Evolutionary conservation across 192 early-diverging fungal species (phyloP).

Genomic region (Podila epigama): DNA sequence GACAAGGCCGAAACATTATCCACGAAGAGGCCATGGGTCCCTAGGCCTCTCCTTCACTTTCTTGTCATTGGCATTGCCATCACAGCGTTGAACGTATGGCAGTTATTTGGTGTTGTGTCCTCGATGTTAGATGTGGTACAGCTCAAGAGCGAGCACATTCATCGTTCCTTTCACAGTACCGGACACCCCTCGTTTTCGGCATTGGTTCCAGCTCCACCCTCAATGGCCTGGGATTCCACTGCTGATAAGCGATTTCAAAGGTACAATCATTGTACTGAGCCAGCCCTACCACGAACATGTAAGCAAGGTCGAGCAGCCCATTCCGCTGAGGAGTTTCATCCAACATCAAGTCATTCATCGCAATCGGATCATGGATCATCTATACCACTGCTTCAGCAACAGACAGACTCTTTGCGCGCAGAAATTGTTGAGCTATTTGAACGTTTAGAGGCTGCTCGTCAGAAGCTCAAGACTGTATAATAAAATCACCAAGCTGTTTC

Average conservation of each 20-base stretch:
- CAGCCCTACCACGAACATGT: too few species aligned
- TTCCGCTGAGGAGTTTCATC: not conserved
- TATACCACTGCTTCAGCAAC: conserved; percentile 6
- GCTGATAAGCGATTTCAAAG: too few species aligned
- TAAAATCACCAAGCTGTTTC: too few species aligned
- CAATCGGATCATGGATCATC: not conserved
- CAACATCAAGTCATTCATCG: not conserved
- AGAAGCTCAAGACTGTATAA: not conserved
- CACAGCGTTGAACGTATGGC: conserved; percentile 16
- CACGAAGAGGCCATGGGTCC: not conserved
- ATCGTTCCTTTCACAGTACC: not conserved
- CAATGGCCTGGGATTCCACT: not conserved
- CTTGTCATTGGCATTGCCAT: conserved; percentile 4
- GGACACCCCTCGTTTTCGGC: not conserved
- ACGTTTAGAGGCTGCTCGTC: not conserved
- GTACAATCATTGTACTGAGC: too few species aligned
- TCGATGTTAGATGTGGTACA: conserved; percentile 12
- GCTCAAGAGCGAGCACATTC: not conserved
- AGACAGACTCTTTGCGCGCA: conserved; percentile 8
- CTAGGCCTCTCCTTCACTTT: not conserved
- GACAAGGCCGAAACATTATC: not conserved
- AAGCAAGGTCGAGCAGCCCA: not conserved
- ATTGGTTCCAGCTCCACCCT: not conserved
- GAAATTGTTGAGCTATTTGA: conserved; percentile 12
- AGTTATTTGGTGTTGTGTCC: conserved; percentile 9